Base-by-base conservation (phyloP, 768 basidiomycete species). In the Leccinum sublutescens region DNA sequence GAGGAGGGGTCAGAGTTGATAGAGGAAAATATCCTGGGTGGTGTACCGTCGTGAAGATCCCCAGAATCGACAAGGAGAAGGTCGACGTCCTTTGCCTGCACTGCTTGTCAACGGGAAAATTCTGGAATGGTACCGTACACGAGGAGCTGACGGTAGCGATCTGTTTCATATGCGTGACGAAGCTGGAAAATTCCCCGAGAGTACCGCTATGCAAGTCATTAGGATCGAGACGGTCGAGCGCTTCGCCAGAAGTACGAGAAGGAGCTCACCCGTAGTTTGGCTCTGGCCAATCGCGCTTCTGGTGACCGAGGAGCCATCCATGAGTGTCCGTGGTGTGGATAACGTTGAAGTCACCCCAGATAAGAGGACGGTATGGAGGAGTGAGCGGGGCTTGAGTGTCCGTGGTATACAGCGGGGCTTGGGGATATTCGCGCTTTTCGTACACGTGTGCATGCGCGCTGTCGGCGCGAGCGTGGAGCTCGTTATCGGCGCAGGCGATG, bases 311-410 rank as follows among this genome's bases (percentile, higher is more conserved):
- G 4, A 95, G 76, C 88, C 88, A 88, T 27, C 88, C 84, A 75
- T 90, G 87, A 40, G 83, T 89, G 71, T 95, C 93, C 0, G 94
- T 95, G 3, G 92, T 95, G 66, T 88, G 85, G 50, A 95, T 80
- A 66, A 95, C 82, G 68, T 95, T 95, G 68, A 95, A 80, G 66
- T 95, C 91, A n/a, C 88, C 85, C 94, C 93, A 95, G 54, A 84
- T 82, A 14, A 96, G 79, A 23, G 84, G 81, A 19, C 86, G 78
- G 56, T 81, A 80, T 4, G 93, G 93, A 17, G 78, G 78, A 1
- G 83, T 75, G 33, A 86, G 71, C 14, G 75, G 74, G 14, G 73
- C 62, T 50, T 78, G 78, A 1, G 83, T 75, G 15, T 38, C 36
- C 15, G 36, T 8, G 15, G 36, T 38, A 3, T 38, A 15, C 34